phyloP scores from a whole-genome alignment of 352 stramenopile species.

The Albugo laibachii region DNA sequence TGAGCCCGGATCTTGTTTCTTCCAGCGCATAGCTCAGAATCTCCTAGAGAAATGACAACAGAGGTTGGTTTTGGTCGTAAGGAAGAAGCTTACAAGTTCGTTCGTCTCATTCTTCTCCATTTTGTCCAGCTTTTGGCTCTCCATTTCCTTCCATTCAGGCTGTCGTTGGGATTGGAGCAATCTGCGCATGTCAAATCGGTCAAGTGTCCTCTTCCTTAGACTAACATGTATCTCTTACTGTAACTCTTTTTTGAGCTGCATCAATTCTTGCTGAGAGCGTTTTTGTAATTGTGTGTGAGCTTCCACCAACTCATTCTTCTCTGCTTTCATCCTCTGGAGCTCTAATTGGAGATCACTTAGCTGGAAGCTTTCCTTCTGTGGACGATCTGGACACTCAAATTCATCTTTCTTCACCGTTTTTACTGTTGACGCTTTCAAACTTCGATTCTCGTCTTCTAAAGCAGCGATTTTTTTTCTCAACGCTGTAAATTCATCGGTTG shows the following conservation, averaged over 20 bases:
- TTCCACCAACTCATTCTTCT: too few relatives aligned
- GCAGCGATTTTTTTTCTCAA: too few relatives aligned
- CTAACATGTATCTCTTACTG: too few relatives aligned
- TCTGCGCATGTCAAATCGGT: not conserved
- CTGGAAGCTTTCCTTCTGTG: not conserved
- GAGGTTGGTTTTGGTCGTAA: too few relatives aligned
- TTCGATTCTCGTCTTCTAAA: not conserved
- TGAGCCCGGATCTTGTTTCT: slow-evolving; percentile 31
- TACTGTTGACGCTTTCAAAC: not conserved
- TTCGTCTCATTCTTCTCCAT: not conserved
- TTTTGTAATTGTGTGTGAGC: not conserved
- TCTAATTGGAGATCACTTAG: not conserved
- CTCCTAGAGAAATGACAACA: slow-evolving; percentile 10
- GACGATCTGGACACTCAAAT: not conserved
- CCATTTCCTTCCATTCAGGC: slow-evolving; percentile 17
- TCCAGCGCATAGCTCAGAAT: slow-evolving; percentile 27
- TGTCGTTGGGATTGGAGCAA: slow-evolving; percentile 8
- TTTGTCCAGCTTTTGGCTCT: slow-evolving; percentile 14
- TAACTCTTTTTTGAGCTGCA: too few relatives aligned
- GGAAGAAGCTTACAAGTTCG: too few relatives aligned
- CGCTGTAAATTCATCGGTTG: too few relatives aligned
- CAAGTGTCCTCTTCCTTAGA: not conserved
- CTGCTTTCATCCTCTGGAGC: not conserved
- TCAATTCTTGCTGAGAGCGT: not conserved
- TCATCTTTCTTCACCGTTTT: not conserved